Base-by-base conservation (phyloP, 352 stramenopile genomes). In the Phytophthora ohioensis region DNA sequence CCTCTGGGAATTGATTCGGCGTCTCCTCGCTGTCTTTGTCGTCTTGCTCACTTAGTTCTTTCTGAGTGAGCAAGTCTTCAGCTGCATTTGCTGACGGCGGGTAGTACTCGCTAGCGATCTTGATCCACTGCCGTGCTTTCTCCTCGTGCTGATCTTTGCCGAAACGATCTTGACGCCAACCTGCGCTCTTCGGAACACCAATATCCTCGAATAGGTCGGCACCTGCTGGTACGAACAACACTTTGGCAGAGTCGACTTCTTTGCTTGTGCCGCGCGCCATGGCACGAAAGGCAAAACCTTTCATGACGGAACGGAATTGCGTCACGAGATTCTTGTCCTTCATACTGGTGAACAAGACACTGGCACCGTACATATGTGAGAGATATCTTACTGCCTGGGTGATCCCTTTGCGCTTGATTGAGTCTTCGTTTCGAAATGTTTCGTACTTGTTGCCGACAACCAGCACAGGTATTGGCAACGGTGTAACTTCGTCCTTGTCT, bases 361-460 rank as follows among this genome's bases (percentile, higher is more conserved):
- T 94, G 8, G 90, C 92, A n/a, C 91, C 89, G 64, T 97, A 94
- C 60, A 89, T 73, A 59, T 97, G 91, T 1, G 91, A 87, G 31
- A 98, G 69, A 75, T 91, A 97, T 2, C 93, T 80, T 45, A 98
- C 76, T 4, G 91, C 91, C 75, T 97, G 88, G 8, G 82, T 73
- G 12, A 98, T 35, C 1, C 80, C 88, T 67, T 97, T 97, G 57
- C 89, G 89, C 68, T 92, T 94, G 31, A 88, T 85, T 3, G 75
- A 85, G 73, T 98, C 92, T 67, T 97, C 80, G 39, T 97, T 84
- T 11, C 85, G 85, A 65, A 98, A 97, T 2, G 78, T 67, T 58
- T 98, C 93, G 59, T 89, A 97, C 64, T 98, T 98, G 80, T 95
- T 96, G 47, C 76, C 88, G 5, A 98, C 45, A 43, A 98, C 79